Evolutionary conservation across 2,329 filamentous ascomycete species (phyloP).

Genomic region (Stylonectria norvegica): DNA sequence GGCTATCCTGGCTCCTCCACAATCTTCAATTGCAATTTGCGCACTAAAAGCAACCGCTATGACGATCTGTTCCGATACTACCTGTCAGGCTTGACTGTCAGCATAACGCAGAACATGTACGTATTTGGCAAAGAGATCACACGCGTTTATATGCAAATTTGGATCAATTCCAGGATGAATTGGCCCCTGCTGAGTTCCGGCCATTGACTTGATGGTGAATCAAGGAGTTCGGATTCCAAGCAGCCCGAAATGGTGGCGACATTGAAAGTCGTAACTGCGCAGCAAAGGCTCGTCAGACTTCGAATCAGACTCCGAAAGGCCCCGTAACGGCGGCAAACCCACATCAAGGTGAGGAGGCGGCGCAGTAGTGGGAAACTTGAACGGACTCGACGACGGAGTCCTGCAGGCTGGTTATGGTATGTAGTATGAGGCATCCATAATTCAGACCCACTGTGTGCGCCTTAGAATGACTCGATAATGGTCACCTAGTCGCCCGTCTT

Average conservation of each 20-base stretch:
- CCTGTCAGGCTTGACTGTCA: too few species aligned
- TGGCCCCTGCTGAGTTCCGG: too few species aligned
- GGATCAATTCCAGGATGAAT: too few species aligned
- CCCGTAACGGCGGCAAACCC: constrained; percentile 5
- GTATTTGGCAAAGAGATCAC: not conserved
- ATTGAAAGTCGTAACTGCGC: too few species aligned
- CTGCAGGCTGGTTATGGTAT: constrained; percentile 10
- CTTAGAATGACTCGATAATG: constrained; percentile 12
- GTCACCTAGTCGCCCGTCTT: constrained; percentile 8
- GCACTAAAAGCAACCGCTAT: constrained; percentile 20
- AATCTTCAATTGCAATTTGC: constrained; percentile 19
- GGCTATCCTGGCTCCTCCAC: constrained; percentile 30
- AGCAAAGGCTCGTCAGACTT: too few species aligned
- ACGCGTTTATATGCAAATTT: too few species aligned
- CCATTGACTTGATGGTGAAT: too few species aligned
- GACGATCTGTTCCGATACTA: constrained; percentile 22
- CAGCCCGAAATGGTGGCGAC: too few species aligned
- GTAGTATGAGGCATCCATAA: constrained; percentile 22
- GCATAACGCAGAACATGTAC: too few species aligned
- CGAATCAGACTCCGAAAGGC: not conserved
- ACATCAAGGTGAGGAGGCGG: constrained; percentile 10
- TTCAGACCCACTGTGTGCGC: constrained; percentile 19
- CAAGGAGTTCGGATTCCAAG: too few species aligned
- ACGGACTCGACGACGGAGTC: constrained; percentile 8
- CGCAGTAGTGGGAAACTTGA: constrained; percentile 9